Base-by-base conservation (phyloP, 371 early-diverging fungal species). In the Umbelopsis sp. region DNA sequence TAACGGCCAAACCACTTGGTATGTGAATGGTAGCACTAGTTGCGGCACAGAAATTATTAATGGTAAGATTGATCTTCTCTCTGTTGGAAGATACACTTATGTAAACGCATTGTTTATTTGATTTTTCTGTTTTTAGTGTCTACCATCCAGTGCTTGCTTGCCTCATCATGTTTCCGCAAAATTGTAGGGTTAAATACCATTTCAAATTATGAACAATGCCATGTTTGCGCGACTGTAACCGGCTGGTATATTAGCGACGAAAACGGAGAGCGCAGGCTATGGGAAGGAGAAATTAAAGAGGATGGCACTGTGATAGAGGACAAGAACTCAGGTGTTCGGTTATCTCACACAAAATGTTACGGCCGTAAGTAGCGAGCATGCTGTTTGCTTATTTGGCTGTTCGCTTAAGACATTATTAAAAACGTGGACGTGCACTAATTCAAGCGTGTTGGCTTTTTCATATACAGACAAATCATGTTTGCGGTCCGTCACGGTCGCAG, bases 1-100 rank as follows among this genome's bases (percentile, higher is more conserved):
- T 9, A 70, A 69, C 1, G 72, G 72, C 4, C 4, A 35, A 10
- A 41, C 71, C 6, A 57, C 72, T 18, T 82, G 82, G 82, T 82
- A 76, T 66, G 74, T 82, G 57, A 82, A 82, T 63, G 82, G 82
- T 35, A 82, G 82, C 62, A 68, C 24, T 37, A 65, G 74, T 1
- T 76, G 74, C 32, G 77, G 76, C 20, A 82, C 82, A 6, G 73
- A 71, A 25, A 67, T 76, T 0, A 76, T 69, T 64, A 82, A 82
- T 29, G 66, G 82, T 80, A 76, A 74, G 69, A 46, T 3, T 1
- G 5, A 20, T 14, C 24, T 62, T 37, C 20, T 20, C 29, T 22
- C 2, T 45, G n/a, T 46, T 64, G 8, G 22, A 22, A 22, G 22
- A 22, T 22, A 22, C 22, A 22, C 0, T 22, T 22, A 22, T 22